These are phyloP conservation scores for Naegleria gruberi DNA, from an alignment of 208 protist genomes.

Conservation along the genomic window DNA sequence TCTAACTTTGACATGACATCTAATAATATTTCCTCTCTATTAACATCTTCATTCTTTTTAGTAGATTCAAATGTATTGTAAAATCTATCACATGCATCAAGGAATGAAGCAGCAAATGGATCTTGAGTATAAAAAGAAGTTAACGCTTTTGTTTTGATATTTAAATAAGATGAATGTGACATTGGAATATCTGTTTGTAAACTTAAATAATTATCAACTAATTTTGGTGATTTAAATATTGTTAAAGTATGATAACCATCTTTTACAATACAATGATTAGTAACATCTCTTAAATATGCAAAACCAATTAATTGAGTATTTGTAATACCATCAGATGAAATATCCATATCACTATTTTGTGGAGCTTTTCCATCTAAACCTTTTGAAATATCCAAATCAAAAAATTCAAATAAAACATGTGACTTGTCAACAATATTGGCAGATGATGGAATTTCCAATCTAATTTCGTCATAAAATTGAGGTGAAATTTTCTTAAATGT, in stretches of 20 bases:
- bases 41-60: background rate
- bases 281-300: background rate
- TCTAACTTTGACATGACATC: background rate
- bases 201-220: background rate
- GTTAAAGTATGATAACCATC: background rate
- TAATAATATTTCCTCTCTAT: background rate
- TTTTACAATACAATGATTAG: background rate
- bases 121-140: background rate
- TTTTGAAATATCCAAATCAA: background rate
- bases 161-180: background rate
- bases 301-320: background rate
- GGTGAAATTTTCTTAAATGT: background rate
- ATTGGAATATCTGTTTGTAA: background rate
- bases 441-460: background rate
- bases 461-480: background rate
- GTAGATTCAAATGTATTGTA: background rate
- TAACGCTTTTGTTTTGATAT: background rate
- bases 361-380: background rate
- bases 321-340: background rate
- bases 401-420: background rate
- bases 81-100: background rate
- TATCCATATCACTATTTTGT: background rate
- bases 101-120: background rate
- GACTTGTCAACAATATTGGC: background rate
- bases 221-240: background rate